Evolutionary conservation across 176 grass and related monocot genomes (phyloP).

Genomic region (Oryza meridionalis): DNA sequence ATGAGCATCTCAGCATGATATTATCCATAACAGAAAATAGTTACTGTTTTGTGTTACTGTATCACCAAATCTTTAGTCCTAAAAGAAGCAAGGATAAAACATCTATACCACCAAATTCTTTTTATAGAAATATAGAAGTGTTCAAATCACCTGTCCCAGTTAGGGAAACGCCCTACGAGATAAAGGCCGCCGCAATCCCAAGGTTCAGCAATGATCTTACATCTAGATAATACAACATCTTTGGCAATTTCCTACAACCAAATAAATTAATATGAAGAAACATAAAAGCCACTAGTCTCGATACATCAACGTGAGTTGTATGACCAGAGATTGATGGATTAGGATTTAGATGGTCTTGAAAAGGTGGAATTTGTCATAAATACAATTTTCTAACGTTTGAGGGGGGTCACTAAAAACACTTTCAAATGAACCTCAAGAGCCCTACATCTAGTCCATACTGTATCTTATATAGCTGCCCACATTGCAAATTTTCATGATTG

Average conservation of each 20-base stretch:
- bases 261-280: constrained; percentile 31
- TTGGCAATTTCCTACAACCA: constrained; percentile 83
- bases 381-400: not conserved
- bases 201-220: constrained; percentile 99
- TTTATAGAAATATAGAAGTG: constrained; percentile 22
- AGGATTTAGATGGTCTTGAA: constrained; percentile 6
- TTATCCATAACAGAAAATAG: constrained; percentile 19
- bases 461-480: not conserved
- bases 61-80: constrained; percentile 12
- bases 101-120: not conserved
- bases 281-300: constrained; percentile 2
- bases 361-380: not conserved
- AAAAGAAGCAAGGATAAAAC: constrained; percentile 25
- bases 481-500: not conserved
- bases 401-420: constrained; percentile 10
- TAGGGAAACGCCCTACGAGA: constrained; percentile 93
- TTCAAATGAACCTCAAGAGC: not conserved
- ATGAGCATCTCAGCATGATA: not conserved
- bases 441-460: not conserved
- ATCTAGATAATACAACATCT: constrained; percentile 85
- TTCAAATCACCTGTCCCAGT: constrained; percentile 92
- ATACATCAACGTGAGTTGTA: not conserved
- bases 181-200: constrained; percentile 99
- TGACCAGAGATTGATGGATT: not conserved
- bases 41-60: constrained; percentile 9